Base-by-base conservation (phyloP, 2,329 filamentous ascomycete genomes). In the Periconia digitata region DNA sequence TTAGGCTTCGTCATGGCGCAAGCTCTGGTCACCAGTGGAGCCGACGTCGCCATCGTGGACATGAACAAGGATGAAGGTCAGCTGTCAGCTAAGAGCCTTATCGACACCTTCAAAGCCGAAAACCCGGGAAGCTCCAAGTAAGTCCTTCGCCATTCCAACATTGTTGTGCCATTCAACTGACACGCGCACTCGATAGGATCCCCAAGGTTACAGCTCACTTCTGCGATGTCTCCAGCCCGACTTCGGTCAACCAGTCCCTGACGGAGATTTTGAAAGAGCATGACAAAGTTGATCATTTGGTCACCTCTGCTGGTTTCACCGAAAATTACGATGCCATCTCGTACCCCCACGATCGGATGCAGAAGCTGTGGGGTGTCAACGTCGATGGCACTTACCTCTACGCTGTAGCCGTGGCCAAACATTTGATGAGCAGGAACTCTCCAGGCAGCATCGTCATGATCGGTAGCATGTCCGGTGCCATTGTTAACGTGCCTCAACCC, bases 271-370 rank as follows among this genome's bases (percentile, higher is more conserved):
- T 92, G 43, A 70, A 76, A 41, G 74, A 81, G 50, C 92, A 96
- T 69, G 86, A 86, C 72, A 87, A 88, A 72, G 90, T 96, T 60
- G 91, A 96, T 74, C 86, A 90, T 73, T 82, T 97, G 21, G 92
- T 97, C 62, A 96, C 92, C 21, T 95, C 90, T n/a, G 92, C 92
- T 42, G 92, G 92, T 39, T 96, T 97, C 76, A 94, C 90, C 13
- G 92, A 96, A 77, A 96, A 96, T 77, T 95, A 91, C 66, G 87
- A 95, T 63, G 92, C 92, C 40, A 87, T 92, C 63, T 85, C 86
- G 59, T 97, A 97, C 75, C 92, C 92, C 1, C 84, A 92, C 59
- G 90, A 96, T 60, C 87, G 92, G 57, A 86, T 96, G 73, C 85
- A 92, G 73, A 95, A 95, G 78, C 84, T 97, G 15, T 96, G 90